phyloP scores from a whole-genome alignment of 2,329 filamentous ascomycete species.

The Fusarium solani-melongenae region DNA sequence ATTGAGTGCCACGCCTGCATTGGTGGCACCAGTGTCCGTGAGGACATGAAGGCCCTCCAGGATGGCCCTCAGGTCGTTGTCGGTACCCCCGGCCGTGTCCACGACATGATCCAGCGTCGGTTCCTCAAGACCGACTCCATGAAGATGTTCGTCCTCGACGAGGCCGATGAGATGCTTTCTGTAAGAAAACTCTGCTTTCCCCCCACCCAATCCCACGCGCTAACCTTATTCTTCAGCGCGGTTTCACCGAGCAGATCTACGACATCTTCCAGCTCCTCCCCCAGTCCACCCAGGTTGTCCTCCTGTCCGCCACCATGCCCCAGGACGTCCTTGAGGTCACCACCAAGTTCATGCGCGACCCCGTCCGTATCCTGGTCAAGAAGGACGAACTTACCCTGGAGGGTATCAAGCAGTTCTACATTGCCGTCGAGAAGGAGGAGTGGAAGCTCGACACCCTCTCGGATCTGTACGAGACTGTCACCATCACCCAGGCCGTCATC shows the following conservation, averaged over 20 bases:
- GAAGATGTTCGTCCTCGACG: constrained; percentile 99
- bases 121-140: constrained; percentile 97
- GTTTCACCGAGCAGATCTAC: constrained; percentile 99
- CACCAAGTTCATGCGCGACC: constrained; percentile 99
- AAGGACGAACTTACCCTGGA: constrained; percentile 99
- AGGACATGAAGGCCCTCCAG: constrained; percentile 97
- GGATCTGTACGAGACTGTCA: constrained; percentile 98
- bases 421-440: constrained; percentile 99
- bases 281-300: constrained; percentile 97
- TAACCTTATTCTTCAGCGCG: constrained; percentile 70
- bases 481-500: constrained; percentile 99
- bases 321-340: constrained; percentile 99
- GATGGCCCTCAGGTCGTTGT: constrained; percentile 98
- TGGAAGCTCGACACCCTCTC: constrained; percentile 99
- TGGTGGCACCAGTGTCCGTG: constrained; percentile 96
- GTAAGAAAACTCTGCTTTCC: constrained; percentile 59
- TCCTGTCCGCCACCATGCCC: constrained; percentile 98
- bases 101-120: constrained; percentile 99
- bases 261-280: constrained; percentile 99
- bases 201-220: constrained; percentile 14
- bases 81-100: constrained; percentile 97
- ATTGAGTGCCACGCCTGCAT: constrained; percentile 99
- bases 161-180: constrained; percentile 99
- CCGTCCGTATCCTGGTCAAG: constrained; percentile 98
- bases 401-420: constrained; percentile 99